These are phyloP conservation scores for Aegilops bicornis DNA, from an alignment of 176 grass and related monocot species.

Conservation along the genomic window DNA sequence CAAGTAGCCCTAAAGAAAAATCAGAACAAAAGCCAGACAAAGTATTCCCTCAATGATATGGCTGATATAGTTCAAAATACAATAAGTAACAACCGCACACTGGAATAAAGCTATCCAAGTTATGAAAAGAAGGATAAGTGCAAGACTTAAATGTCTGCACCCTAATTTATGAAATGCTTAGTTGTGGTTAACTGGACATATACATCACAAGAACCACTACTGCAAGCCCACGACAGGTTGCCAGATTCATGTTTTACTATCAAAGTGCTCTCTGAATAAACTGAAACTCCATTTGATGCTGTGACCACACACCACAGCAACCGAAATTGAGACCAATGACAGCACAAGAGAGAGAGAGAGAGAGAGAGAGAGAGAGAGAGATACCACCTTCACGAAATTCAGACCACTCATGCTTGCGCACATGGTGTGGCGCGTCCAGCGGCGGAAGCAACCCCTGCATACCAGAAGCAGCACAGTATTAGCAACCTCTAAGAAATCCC, in stretches of 20 bases:
- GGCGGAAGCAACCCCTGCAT: constrained; percentile 89
- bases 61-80: background rate
- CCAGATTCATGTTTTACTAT: background rate
- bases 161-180: background rate
- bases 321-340: background rate
- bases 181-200: background rate
- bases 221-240: background rate
- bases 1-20: background rate
- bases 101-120: background rate
- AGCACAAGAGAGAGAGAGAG: constrained; percentile 18
- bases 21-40: background rate
- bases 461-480: background rate
- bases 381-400: constrained; percentile 83
- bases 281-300: constrained; percentile 8
- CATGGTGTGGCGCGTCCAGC: constrained; percentile 90
- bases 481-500: constrained; percentile 8
- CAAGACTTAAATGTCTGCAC: background rate
- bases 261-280: background rate
- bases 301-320: background rate
- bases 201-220: background rate
- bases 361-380: background rate
- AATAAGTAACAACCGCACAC: background rate
- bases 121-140: background rate
- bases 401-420: constrained; percentile 92
- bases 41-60: background rate